phyloP scores from a whole-genome alignment of 345 rosid species.

The Cochlearia excelsa region DNA sequence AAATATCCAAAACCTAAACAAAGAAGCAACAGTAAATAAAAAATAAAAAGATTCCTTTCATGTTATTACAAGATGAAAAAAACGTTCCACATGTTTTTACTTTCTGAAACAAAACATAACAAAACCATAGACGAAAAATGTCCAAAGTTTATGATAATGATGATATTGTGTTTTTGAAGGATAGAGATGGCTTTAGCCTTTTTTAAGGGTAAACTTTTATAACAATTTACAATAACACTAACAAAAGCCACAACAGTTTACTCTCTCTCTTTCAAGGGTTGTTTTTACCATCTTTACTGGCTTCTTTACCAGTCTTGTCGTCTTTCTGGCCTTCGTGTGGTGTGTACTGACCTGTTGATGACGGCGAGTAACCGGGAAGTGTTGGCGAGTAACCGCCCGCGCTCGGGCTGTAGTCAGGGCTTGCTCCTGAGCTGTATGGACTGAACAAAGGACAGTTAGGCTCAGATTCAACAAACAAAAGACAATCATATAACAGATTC shows the following conservation, averaged over 20 bases:
- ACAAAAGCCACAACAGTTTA: too few species aligned
- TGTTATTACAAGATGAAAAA: too few species aligned
- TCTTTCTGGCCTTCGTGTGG: conserved; percentile 60
- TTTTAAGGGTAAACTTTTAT: not conserved
- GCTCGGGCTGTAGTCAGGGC: conserved; percentile 81
- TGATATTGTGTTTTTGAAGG: too few species aligned
- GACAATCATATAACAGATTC: not conserved
- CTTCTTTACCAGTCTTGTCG: conserved; percentile 43
- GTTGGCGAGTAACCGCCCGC: conserved; percentile 87
- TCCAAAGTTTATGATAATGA: too few species aligned
- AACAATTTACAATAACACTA: too few species aligned
- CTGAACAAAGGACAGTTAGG: conserved; percentile 29
- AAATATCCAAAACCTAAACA: too few species aligned
- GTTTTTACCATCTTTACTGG: conserved; percentile 28
- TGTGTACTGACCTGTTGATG: conserved; percentile 75
- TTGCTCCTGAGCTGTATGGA: conserved; percentile 69
- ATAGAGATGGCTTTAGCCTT: not conserved
- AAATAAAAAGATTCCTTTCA: too few species aligned
- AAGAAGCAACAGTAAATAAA: too few species aligned
- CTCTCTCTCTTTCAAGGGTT: conserved; percentile 23
- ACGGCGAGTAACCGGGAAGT: conserved; percentile 76
- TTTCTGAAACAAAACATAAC: too few species aligned
- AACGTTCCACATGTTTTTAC: too few species aligned
- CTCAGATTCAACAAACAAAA: too few species aligned
- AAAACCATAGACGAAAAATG: too few species aligned